These are phyloP conservation scores for Bipolaris oryzae DNA, from an alignment of 2,329 filamentous ascomycete species.

Conservation along the genomic window DNA sequence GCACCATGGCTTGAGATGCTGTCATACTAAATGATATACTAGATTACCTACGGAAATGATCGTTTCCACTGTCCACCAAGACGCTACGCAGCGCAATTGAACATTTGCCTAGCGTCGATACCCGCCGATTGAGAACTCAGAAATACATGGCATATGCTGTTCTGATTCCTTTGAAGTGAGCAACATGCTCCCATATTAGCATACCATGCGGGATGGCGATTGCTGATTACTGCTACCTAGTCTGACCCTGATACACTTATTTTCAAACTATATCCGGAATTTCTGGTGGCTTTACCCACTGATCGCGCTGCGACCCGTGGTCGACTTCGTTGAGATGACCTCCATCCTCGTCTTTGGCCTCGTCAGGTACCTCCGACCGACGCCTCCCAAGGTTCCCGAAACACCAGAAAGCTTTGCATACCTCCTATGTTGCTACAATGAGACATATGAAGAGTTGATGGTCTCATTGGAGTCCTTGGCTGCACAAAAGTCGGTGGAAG, in stretches of 20 bases:
- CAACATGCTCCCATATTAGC: neutral
- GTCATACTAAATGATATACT: neutral
- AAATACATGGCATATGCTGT: slow-evolving; percentile 1
- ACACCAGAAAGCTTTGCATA: slow-evolving; percentile 6
- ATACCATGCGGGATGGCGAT: neutral
- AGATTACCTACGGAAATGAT: neutral
- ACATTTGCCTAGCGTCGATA: slow-evolving; percentile 1
- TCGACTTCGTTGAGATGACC: slow-evolving; percentile 6
- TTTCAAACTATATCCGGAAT: neutral
- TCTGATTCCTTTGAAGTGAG: slow-evolving; percentile 9
- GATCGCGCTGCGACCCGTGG: neutral
- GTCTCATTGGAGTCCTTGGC: slow-evolving; percentile 6
- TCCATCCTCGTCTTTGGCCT: slow-evolving; percentile 1
- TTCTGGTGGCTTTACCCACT: neutral
- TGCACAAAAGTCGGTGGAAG: slow-evolving; percentile 4
- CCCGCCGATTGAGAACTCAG: slow-evolving; percentile 1
- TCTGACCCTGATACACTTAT: slow-evolving; percentile 1
- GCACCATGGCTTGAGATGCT: neutral
- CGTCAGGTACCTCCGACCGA: neutral
- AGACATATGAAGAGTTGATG: slow-evolving; percentile 8
- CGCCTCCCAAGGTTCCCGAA: neutral
- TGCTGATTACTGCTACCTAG: neutral
- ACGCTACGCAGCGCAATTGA: slow-evolving; percentile 6
- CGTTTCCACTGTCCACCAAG: neutral
- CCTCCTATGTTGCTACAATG: slow-evolving; percentile 9